Evolutionary conservation across 805 yeast species (phyloP), one percentile per base, ranked within the genome.

Genomic region (Saturnispora galanensis): DNA sequence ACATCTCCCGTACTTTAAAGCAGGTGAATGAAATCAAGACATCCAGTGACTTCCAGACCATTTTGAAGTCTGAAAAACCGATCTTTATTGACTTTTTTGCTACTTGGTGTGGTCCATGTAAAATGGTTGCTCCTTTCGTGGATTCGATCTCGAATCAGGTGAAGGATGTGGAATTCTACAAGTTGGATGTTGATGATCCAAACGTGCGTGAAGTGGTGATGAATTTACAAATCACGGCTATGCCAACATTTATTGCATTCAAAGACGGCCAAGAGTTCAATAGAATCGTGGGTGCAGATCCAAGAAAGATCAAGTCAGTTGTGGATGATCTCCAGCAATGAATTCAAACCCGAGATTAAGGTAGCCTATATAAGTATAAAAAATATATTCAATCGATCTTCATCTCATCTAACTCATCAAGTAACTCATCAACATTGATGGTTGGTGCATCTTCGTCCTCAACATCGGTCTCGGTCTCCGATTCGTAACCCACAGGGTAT

Each of bases 351-450:
- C 17, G 18, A 17, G 13, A 31, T 15, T 31, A 39, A 39, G 6
- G 12, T 30, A 21, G 26, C 26, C 26, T 21, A 21, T 21, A 21
- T 21, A 21, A 21, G 26, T 3, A 8, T 21, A 21, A 21, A 21
- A 21, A 21, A 36, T 11, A 10, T 17, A 26, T 30, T 17, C 34
- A 41, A 35, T 81, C 88, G 62, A 89, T 70, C 28, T 85, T 85
- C 95, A 89, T 82, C 47, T 84, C 96, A 55, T 88, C 97, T 56
- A 93, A 71, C 62, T 93, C 98, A 56, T 93, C 97, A 66, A 93
- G 72, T 55, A 93, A 73, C 67, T 93, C 97, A 58, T 89, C 96
- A 46, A 93, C 78, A 49, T 81, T 87, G 54, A 93, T 84, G 53
- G 76, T 82, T 40, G 97, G 97, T 31, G 87, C 93, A 56, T 83